These are phyloP conservation scores for Cladobotryum mycophilum DNA, from an alignment of 2,329 filamentous ascomycete genomes.

Conservation along the genomic window DNA sequence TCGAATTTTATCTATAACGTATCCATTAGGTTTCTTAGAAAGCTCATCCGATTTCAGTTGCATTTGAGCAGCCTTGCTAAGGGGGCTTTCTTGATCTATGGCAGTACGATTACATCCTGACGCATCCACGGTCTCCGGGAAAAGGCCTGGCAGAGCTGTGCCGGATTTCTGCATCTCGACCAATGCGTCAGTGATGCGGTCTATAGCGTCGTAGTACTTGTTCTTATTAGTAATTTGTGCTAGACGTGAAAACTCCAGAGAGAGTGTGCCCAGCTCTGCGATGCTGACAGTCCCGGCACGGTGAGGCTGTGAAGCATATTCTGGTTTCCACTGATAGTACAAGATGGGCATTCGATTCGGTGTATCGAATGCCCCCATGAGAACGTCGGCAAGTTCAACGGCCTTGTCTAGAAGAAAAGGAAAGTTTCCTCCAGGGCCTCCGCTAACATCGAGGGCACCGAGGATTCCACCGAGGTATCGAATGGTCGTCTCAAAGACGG, in stretches of 20 bases:
- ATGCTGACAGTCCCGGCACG: constrained; percentile 53
- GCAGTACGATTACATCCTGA: constrained; percentile 66
- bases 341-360: constrained; percentile 88
- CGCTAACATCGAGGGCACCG: constrained; percentile 80
- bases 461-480: constrained; percentile 83
- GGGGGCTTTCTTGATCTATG: constrained; percentile 20
- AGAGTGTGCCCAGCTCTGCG: constrained; percentile 72
- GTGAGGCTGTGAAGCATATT: constrained; percentile 56
- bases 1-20: constrained; percentile 6
- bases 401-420: constrained; percentile 69
- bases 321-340: constrained; percentile 71
- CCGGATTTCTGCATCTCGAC: constrained; percentile 64
- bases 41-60: constrained; percentile 29
- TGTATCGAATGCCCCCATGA: constrained; percentile 82
- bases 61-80: constrained; percentile 30
- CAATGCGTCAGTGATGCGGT: constrained; percentile 75
- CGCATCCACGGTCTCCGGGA: constrained; percentile 70
- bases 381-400: constrained; percentile 68
- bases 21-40: constrained; percentile 23
- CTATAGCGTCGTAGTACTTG: constrained; percentile 86
- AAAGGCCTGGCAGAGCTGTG: constrained; percentile 70
- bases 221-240: constrained; percentile 75
- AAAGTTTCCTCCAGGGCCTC: constrained; percentile 50
- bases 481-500: constrained; percentile 90
- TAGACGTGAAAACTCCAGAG: constrained; percentile 82